phyloP scores from a whole-genome alignment of 805 yeast genomes.

The Lachancea fermentati region DNA sequence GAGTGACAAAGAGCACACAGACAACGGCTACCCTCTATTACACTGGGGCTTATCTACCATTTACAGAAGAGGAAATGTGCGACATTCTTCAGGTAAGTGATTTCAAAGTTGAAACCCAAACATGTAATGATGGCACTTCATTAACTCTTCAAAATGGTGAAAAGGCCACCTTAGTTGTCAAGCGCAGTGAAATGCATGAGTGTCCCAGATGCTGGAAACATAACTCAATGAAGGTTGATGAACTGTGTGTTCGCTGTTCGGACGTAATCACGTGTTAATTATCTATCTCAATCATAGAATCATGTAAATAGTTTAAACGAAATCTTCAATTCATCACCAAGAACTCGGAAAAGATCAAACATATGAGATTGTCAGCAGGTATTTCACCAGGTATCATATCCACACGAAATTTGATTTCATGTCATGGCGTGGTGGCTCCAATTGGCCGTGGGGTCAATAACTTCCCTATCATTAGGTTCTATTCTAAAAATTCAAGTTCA shows the following conservation, averaged over 20 bases:
- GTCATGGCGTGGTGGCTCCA: no score
- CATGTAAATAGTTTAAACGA: neutral
- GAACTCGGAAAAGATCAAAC: no score
- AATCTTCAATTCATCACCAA: no score
- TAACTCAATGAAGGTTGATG: slow-evolving; percentile 45
- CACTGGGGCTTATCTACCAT: slow-evolving; percentile 9
- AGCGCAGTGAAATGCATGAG: slow-evolving; percentile 40
- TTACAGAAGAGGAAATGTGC: slow-evolving; percentile 39
- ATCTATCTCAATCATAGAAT: no score
- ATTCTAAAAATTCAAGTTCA: neutral
- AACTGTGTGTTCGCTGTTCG: slow-evolving; percentile 64
- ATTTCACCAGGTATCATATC: neutral
- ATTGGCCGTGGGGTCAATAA: no score
- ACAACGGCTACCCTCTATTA: slow-evolving; percentile 27
- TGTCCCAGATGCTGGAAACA: slow-evolving; percentile 96
- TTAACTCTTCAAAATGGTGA: slow-evolving; percentile 27
- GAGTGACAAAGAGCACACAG: slow-evolving; percentile 22
- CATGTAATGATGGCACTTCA: slow-evolving; percentile 1
- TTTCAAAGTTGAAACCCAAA: slow-evolving; percentile 36
- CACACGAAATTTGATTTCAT: no score
- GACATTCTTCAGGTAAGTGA: slow-evolving; percentile 61
- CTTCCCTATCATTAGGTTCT: neutral
- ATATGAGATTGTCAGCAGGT: neutral
- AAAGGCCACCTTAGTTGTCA: slow-evolving; percentile 34
- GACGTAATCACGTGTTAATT: slow-evolving; percentile 24